These are phyloP conservation scores for Phytophthora parvispora DNA, from an alignment of 352 stramenopile genomes.

Conservation along the genomic window DNA sequence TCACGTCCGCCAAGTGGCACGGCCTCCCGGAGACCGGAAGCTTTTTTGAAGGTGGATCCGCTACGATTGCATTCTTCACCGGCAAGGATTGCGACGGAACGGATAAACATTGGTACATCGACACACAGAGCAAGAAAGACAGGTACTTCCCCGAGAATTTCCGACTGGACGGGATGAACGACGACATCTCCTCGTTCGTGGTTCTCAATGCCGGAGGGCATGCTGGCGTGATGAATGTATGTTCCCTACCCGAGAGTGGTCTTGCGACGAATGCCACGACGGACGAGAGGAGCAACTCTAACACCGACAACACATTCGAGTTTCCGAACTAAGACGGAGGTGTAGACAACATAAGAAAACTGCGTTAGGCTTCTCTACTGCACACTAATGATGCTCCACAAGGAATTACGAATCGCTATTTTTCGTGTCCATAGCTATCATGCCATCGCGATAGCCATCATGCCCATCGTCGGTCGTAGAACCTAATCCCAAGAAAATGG, in stretches of 20 bases:
- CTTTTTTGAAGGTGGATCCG: slow-evolving; percentile 1
- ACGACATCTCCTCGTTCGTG: slow-evolving; percentile 22
- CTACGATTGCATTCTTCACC: slow-evolving; percentile 14
- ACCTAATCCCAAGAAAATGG: no score
- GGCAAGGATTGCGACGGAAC: background rate
- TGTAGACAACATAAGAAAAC: background rate
- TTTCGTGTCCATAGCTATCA: no score
- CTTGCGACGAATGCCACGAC: background rate
- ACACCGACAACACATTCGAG: no score
- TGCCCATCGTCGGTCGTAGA: no score
- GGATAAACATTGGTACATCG: background rate
- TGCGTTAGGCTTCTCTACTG: background rate
- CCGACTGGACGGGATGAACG: slow-evolving; percentile 12
- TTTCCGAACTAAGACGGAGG: background rate
- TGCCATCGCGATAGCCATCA: no score
- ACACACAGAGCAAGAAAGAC: slow-evolving; percentile 13
- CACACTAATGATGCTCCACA: background rate
- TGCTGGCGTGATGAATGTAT: background rate
- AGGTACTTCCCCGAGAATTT: slow-evolving; percentile 21
- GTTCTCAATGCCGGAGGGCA: background rate
- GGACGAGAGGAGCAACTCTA: background rate
- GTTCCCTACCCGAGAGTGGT: background rate
- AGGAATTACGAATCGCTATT: no score
- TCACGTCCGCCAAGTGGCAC: slow-evolving; percentile 23
- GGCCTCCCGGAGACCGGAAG: slow-evolving; percentile 7